Evolutionary conservation across 352 stramenopile species (phyloP), one percentile per base, ranked within the genome.

Genomic region (Phytophthora citrophthora): DNA sequence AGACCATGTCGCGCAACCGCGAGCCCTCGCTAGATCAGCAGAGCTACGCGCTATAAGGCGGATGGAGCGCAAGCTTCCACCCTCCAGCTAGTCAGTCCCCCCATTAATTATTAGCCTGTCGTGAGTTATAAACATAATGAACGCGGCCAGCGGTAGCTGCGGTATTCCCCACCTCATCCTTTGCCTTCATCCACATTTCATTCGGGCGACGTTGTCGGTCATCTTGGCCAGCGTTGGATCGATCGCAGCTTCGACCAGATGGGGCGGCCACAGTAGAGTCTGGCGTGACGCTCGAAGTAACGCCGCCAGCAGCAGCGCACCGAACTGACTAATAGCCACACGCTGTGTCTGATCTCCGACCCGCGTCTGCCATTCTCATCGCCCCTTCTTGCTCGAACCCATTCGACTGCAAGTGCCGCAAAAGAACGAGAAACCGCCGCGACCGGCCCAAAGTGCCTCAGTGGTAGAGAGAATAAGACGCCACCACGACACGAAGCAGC

Each of bases 31-130:
- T 86, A 39, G 80, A 88, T 69, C 66, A 83, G 52, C 74, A 85
- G 59, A 85, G 76, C 64, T 88, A 84, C 55, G 69, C 78, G 46
- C 78, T 88, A 70, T 88, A 81, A 71, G 51, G 24, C 27, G 27
- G 50, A 54, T 27, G 34, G 23, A 49, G 38, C 13, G 20, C 49
- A 20, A 18, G 1, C 5, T 15, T 62, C 48, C 47, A 40, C 47
- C 40, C 38, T 32, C 26, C 41, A 62, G 50, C 52, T 61, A 72
- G 63, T 57, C 60, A 74, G 48, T 59, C 52, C 39, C 13, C 40
- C 41, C 54, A 34, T 32, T 66, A 71, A 73, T 72, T 76, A 76
- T 70, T 73, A 73, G 50, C 47, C 16, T 41, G 31, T 61, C 15
- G 29, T 50, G 41, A 18, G 49, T 54, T 50, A 68, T 39, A 57